Conservation (phyloP, 2,329 filamentous ascomycete genomes). For the Aspergillus sp. region DNA sequence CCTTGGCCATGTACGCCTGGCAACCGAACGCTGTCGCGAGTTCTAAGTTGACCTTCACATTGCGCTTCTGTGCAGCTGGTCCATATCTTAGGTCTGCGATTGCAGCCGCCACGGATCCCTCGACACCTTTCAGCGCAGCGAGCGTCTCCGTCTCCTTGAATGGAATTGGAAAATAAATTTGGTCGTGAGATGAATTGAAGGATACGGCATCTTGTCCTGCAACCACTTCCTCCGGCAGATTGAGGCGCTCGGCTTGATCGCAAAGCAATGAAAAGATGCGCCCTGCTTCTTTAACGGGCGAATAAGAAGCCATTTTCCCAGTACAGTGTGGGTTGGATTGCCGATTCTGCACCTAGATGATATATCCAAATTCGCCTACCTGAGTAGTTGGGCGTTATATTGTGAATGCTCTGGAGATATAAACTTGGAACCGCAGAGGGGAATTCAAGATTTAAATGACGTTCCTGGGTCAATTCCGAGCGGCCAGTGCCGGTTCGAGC, state of each 20-base stretch:
- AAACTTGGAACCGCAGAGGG: neutral
- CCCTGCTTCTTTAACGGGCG: conserved; percentile 36
- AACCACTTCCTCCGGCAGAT: conserved; percentile 32
- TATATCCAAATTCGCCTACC: neutral
- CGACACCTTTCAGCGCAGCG: conserved; percentile 59
- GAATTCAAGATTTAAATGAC: conserved; percentile 4
- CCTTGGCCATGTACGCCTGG: conserved; percentile 43
- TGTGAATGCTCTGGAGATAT: neutral
- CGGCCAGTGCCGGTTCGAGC: neutral
- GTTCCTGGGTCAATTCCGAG: conserved; percentile 8
- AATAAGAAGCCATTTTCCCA: conserved; percentile 24
- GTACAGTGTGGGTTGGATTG: neutral
- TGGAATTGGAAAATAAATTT: conserved; percentile 45
- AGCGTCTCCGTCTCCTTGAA: conserved; percentile 56
- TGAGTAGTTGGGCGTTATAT: neutral
- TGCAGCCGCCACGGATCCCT: conserved; percentile 60
- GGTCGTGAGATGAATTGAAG: conserved; percentile 37
- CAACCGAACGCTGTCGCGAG: conserved; percentile 42
- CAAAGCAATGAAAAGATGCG: conserved; percentile 39
- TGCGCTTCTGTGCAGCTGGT: conserved; percentile 35
- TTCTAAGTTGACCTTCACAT: conserved; percentile 38
- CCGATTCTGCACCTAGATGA: neutral
- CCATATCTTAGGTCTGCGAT: conserved; percentile 58
- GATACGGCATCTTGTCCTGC: conserved; percentile 33
- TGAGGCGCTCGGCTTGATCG: conserved; percentile 33